phyloP scores from a whole-genome alignment of 495 filamentous ascomycete genomes.

The Xylaria sp. region DNA sequence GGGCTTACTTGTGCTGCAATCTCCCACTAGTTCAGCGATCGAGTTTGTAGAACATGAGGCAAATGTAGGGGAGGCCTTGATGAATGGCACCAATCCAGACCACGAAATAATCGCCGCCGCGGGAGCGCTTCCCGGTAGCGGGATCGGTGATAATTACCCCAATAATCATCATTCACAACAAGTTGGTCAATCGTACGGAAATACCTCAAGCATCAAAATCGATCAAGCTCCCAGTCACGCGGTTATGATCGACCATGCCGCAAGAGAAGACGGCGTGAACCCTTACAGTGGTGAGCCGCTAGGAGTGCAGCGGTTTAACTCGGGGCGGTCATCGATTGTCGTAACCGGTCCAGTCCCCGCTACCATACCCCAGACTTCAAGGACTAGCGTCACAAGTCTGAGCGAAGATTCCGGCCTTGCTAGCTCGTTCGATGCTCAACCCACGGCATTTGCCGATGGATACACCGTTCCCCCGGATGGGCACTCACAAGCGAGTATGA shows the following conservation, averaged over 20 bases:
- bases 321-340: conserved; percentile 24
- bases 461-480: conserved; percentile 33
- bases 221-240: conserved; percentile 47
- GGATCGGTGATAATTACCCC: conserved; percentile 40
- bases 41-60: conserved; percentile 53
- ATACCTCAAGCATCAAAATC: conserved; percentile 42
- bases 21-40: conserved; percentile 79
- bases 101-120: conserved; percentile 62
- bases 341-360: conserved; percentile 29
- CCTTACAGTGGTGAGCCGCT: conserved; percentile 51
- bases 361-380: conserved; percentile 25
- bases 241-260: conserved; percentile 45
- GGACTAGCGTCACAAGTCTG: conserved; percentile 25
- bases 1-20: conserved; percentile 76
- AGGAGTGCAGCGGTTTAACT: conserved; percentile 25
- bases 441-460: neutral
- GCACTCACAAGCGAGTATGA: conserved; percentile 30
- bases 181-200: conserved; percentile 43
- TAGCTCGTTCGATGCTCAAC: conserved; percentile 31
- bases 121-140: conserved; percentile 58
- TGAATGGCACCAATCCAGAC: conserved; percentile 47
- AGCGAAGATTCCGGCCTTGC: conserved; percentile 41
- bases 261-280: conserved; percentile 54
- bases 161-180: conserved; percentile 30
- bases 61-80: conserved; percentile 25